These are phyloP conservation scores for Tolypocladium guangdongense DNA, from an alignment of 2,329 filamentous ascomycete species.

Conservation along the genomic window DNA sequence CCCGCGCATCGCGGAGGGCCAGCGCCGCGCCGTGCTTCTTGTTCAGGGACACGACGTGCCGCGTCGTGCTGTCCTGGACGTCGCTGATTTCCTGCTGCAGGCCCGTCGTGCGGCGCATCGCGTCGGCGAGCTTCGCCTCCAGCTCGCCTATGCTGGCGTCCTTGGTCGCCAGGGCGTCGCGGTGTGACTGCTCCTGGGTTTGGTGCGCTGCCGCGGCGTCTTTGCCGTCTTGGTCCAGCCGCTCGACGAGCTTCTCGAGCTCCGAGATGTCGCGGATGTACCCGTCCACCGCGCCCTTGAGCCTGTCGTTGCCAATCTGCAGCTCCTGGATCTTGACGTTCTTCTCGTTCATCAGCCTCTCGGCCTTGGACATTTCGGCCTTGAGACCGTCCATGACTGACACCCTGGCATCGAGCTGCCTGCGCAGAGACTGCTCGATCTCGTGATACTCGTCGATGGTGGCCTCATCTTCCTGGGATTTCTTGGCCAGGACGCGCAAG, in stretches of 20 bases:
- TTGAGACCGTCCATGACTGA: slow-evolving; percentile 37
- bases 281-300: slow-evolving; percentile 39
- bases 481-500: slow-evolving; percentile 37
- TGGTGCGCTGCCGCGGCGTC: slow-evolving; percentile 18
- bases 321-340: slow-evolving; percentile 33
- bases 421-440: slow-evolving; percentile 42
- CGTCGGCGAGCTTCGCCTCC: slow-evolving; percentile 31
- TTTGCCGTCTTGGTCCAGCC: slow-evolving; percentile 30
- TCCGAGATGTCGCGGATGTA: slow-evolving; percentile 44
- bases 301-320: slow-evolving; percentile 35
- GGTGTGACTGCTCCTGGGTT: slow-evolving; percentile 22
- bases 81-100: slow-evolving; percentile 28
- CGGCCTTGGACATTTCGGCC: slow-evolving; percentile 26
- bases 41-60: slow-evolving; percentile 24
- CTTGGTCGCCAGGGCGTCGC: slow-evolving; percentile 23
- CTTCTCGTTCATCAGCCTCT: slow-evolving; percentile 23
- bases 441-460: slow-evolving; percentile 49
- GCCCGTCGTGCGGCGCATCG: slow-evolving; percentile 25
- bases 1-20: slow-evolving; percentile 37
- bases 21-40: slow-evolving; percentile 34
- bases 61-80: slow-evolving; percentile 21
- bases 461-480: slow-evolving; percentile 37
- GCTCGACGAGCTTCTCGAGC: slow-evolving; percentile 39
- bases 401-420: slow-evolving; percentile 44
- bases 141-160: slow-evolving; percentile 28